Conservation (phyloP, 345 rosid genomes). For the sweet orange (Citrus sinensis) region DVS_A1.0 CM039169.1:1342001-1342500, state of each 20-base stretch:
- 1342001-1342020: no score
- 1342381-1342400: conserved; percentile 16
- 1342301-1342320: conserved; percentile 49
- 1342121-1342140: no score
- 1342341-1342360: conserved; percentile 43
- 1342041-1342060: no score
- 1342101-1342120: no score
- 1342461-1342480: conserved; percentile 56
- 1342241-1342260: neutral
- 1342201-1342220: neutral
- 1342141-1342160: no score
- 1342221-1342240: conserved; percentile 13
- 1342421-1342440: conserved; percentile 55
- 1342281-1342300: conserved; percentile 52
- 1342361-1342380: conserved; percentile 20
- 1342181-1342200: conserved; percentile 1
- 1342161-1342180: neutral
- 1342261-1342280: conserved; percentile 64
- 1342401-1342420: conserved; percentile 49
- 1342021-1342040: no score
- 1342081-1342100: no score
- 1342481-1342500: conserved; percentile 59
- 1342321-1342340: conserved; percentile 47
- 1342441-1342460: conserved; percentile 52
- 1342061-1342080: no score